Evolutionary conservation across 441 rosid genomes (phyloP).

Genomic region (Populus tomentosa): DNA sequence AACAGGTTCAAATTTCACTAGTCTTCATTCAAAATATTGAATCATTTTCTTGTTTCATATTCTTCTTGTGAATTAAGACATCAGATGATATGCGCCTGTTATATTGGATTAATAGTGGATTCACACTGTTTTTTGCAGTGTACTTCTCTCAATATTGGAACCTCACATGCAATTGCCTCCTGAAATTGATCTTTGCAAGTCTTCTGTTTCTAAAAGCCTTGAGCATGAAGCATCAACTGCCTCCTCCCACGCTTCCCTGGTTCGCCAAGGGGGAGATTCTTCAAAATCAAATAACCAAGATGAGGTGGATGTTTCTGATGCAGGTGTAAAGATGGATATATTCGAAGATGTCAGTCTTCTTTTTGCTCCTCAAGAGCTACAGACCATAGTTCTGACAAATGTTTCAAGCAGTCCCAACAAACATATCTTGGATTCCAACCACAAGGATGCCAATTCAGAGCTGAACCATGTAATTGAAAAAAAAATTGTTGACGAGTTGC

Average conservation of each 20-base stretch:
- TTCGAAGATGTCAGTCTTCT: constrained; percentile 54
- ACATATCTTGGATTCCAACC: constrained; percentile 26
- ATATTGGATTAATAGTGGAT: constrained; percentile 19
- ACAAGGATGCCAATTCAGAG: constrained; percentile 35
- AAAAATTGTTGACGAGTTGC: constrained; percentile 27
- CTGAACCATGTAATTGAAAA: constrained; percentile 32
- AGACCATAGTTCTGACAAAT: constrained; percentile 39
- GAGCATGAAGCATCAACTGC: constrained; percentile 38
- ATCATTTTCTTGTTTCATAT: background rate
- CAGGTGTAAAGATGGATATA: constrained; percentile 44
- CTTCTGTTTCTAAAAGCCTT: constrained; percentile 32
- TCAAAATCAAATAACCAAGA: constrained; percentile 39
- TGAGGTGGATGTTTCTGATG: constrained; percentile 45
- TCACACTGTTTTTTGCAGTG: constrained; percentile 47
- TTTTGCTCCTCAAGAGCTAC: constrained; percentile 70
- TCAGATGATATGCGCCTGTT: background rate
- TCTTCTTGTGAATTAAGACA: background rate
- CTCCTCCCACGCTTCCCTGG: constrained; percentile 26
- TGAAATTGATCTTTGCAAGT: constrained; percentile 71
- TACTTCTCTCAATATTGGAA: constrained; percentile 78
- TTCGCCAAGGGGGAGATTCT: constrained; percentile 25
- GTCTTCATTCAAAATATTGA: background rate
- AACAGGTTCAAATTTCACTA: background rate
- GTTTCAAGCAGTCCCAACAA: constrained; percentile 32
- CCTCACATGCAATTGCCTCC: constrained; percentile 76